phyloP scores from a whole-genome alignment of 176 grass and related monocot genomes.

The Pharus latifolius region DNA sequence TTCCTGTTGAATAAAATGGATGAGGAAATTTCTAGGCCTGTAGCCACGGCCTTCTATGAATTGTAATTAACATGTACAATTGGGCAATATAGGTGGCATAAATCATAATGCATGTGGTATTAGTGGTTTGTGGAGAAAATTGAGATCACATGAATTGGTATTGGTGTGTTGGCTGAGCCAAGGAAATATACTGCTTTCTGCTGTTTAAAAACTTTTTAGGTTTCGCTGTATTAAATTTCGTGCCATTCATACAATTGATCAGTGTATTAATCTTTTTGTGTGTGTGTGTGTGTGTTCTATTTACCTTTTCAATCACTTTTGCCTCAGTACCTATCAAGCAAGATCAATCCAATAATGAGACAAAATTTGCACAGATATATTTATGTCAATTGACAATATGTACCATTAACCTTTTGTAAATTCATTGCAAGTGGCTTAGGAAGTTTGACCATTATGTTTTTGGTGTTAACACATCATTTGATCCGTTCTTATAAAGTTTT shows the following conservation, averaged over 20 bases:
- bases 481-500: neutral
- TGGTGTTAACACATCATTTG: neutral
- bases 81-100: neutral
- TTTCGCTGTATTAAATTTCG: neutral
- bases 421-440: neutral
- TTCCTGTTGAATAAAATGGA: neutral
- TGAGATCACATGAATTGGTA: neutral
- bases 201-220: neutral
- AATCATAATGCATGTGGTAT: neutral
- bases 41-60: neutral
- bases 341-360: no score
- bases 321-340: no score
- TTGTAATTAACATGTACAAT: neutral
- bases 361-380: neutral
- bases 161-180: neutral
- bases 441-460: neutral
- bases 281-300: no score
- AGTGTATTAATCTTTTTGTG: no score
- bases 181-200: neutral
- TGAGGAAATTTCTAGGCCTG: neutral
- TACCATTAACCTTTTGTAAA: neutral
- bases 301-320: no score
- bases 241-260: neutral
- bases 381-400: neutral
- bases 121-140: neutral